phyloP scores from a whole-genome alignment of 495 filamentous ascomycete genomes.

The Sordaria brevicollis region DNA sequence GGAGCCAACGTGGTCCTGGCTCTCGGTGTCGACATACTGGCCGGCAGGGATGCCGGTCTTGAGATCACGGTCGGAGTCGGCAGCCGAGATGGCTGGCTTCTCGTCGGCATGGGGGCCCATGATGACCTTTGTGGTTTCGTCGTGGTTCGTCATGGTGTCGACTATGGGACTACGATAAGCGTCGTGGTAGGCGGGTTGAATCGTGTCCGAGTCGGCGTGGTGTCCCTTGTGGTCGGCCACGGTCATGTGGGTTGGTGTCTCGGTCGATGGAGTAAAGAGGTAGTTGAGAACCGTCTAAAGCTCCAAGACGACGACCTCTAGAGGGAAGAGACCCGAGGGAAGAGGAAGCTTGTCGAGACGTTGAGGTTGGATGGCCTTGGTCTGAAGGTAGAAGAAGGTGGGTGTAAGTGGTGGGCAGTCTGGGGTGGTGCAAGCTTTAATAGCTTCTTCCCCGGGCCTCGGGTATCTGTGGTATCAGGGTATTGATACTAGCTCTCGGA shows the following conservation, averaged over 20 bases:
- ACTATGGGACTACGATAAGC: not conserved
- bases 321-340: not conserved
- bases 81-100: not conserved
- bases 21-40: not conserved
- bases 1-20: not conserved
- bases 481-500: not conserved
- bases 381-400: not conserved
- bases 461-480: not conserved
- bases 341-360: not conserved
- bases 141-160: not conserved
- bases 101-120: not conserved
- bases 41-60: not conserved
- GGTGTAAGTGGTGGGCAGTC: not conserved
- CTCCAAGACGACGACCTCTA: not conserved
- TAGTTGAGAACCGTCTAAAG: not conserved
- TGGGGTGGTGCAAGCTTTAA: not conserved
- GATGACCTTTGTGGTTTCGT: not conserved
- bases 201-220: not conserved
- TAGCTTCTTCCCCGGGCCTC: not conserved
- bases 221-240: not conserved
- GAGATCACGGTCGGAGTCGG: not conserved
- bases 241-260: not conserved
- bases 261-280: not conserved
- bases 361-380: not conserved
- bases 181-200: not conserved